These are phyloP conservation scores for Gremmenia infestans DNA, from an alignment of 2,329 filamentous ascomycete genomes.

Conservation along the genomic window DNA sequence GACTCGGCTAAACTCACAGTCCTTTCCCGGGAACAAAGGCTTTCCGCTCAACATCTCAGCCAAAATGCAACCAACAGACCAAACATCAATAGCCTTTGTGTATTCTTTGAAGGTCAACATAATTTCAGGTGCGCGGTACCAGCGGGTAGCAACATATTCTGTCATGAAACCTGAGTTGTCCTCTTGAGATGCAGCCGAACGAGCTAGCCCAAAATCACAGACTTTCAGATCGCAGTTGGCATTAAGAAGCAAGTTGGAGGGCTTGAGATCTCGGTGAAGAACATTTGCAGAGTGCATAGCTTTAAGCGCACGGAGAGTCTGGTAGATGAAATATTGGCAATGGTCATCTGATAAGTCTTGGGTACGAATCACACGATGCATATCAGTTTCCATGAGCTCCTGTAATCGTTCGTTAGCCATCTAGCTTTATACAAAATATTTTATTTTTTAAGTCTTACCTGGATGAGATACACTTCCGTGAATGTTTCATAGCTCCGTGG, in stretches of 20 bases:
- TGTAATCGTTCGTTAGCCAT: slow-evolving; percentile 34
- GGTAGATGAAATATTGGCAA: slow-evolving; percentile 99
- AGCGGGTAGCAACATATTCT: slow-evolving; percentile 98
- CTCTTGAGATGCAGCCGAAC: slow-evolving; percentile 93
- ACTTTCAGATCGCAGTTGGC: slow-evolving; percentile 99
- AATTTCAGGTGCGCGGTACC: slow-evolving; percentile 98
- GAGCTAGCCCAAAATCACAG: slow-evolving; percentile 94
- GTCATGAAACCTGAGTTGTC: slow-evolving; percentile 99
- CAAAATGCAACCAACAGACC: slow-evolving; percentile 97
- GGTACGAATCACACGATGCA: slow-evolving; percentile 97
- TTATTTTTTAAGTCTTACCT: slow-evolving; percentile 51
- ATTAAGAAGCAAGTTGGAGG: slow-evolving; percentile 92
- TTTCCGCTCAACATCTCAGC: slow-evolving; percentile 99
- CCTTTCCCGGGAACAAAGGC: slow-evolving; percentile 95
- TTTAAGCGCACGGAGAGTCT: slow-evolving; percentile 94
- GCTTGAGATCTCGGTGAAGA: slow-evolving; percentile 93
- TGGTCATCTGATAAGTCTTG: slow-evolving; percentile 98
- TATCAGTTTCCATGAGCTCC: slow-evolving; percentile 99
- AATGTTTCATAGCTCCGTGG: slow-evolving; percentile 93
- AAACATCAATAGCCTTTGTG: slow-evolving; percentile 98
- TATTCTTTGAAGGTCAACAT: slow-evolving; percentile 99
- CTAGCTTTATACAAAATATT: not conserved
- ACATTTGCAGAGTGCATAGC: slow-evolving; percentile 99
- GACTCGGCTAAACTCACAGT: slow-evolving; percentile 60
- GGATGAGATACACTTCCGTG: slow-evolving; percentile 96